A percentile compares a stretch with the other conserved stretches of the same genome.
phyloP scores from a whole-genome alignment of 257 asterid genomes.

The Solanum dulcamara region DNA sequence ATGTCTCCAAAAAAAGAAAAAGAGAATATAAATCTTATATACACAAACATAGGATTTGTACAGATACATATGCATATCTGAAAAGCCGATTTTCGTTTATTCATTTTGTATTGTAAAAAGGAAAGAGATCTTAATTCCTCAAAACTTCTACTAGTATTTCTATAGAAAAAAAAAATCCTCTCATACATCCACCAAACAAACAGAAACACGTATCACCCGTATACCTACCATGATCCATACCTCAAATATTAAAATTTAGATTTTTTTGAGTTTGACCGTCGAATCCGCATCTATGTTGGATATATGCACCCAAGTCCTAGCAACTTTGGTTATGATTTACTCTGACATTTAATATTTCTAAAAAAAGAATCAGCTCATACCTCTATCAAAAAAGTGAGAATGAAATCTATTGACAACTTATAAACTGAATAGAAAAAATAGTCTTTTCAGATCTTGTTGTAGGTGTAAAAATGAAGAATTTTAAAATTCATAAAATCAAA shows the following conservation, averaged over 20 bases:
- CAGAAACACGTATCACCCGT: not conserved
- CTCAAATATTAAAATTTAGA: not conserved
- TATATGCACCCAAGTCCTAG: not conserved
- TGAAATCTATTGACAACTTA: not conserved
- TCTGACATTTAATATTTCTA: not conserved
- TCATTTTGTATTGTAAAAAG: not conserved
- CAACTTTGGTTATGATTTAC: not conserved
- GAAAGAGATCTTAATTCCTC: not conserved
- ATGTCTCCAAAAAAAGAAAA: no score
- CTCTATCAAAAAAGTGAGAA: not conserved
- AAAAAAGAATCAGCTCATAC: not conserved
- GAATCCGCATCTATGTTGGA: not conserved
- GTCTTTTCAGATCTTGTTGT: not conserved
- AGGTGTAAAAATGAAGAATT: not conserved
- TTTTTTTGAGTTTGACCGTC: no score
- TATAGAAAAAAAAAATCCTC: no score
- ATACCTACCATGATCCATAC: not conserved
- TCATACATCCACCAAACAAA: slow-evolving; percentile 13
- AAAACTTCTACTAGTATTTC: not conserved
- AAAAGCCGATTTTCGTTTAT: not conserved
- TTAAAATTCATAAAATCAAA: not conserved
- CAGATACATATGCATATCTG: not conserved
- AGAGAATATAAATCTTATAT: not conserved
- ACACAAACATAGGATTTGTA: not conserved
- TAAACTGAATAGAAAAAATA: not conserved